These are phyloP conservation scores for Eucalyptus marginata DNA, from an alignment of 345 rosid species.

Conservation along the genomic window DNA sequence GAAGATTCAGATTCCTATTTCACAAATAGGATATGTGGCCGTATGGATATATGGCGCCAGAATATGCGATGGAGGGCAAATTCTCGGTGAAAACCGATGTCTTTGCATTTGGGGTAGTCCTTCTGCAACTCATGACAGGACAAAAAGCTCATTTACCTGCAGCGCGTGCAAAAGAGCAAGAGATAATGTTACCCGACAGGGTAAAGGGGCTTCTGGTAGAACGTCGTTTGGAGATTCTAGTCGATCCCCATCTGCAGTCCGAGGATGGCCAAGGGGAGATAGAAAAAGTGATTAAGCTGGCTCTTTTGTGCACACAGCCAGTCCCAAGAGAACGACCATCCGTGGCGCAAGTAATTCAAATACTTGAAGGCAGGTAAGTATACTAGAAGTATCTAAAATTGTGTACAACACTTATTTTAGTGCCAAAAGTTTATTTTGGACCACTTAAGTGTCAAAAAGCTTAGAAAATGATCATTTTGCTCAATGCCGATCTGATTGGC, in stretches of 20 bases:
- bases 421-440: no score
- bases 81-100: not conserved
- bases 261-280: not conserved
- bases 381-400: accelerated
- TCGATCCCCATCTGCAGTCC: not conserved
- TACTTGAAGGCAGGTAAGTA: not conserved
- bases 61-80: accelerated
- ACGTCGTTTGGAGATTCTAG: not conserved
- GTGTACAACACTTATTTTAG: accelerated
- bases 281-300: not conserved
- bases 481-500: accelerated
- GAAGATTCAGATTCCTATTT: not conserved
- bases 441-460: no score
- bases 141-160: not conserved
- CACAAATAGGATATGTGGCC: not conserved
- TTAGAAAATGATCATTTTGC: no score
- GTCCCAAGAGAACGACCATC: not conserved
- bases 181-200: not conserved
- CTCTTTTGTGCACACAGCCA: not conserved
- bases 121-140: not conserved
- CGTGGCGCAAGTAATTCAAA: not conserved
- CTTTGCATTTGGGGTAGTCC: not conserved
- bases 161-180: not conserved
- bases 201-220: not conserved
- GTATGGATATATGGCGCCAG: not conserved